phyloP scores from a whole-genome alignment of 768 basidiomycete genomes.

The Suillus weaverae region DNA sequence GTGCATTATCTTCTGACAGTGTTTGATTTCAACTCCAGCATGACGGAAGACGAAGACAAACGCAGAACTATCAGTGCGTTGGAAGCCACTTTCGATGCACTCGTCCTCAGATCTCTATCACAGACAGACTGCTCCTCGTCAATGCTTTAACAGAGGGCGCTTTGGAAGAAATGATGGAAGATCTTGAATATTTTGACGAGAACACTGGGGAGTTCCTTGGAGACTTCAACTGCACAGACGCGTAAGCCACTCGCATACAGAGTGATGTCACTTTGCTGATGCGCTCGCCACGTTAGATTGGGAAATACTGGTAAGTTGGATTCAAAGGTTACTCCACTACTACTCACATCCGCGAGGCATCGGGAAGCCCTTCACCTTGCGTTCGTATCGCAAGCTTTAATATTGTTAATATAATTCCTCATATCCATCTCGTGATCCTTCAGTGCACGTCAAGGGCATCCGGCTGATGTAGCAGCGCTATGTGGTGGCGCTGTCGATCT shows the following conservation, averaged over 20 bases:
- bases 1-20: not conserved
- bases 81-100: not conserved
- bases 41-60: conserved; percentile 17
- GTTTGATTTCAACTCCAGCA: not conserved
- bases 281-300: conserved; percentile 14
- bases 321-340: not conserved
- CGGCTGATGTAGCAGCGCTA: conserved; percentile 19
- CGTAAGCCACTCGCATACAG: conserved; percentile 19
- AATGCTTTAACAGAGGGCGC: conserved; percentile 26
- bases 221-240: conserved; percentile 32
- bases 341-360: not conserved
- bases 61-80: conserved; percentile 23
- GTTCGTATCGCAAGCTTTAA: conserved; percentile 19
- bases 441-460: not conserved
- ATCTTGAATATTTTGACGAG: conserved; percentile 20
- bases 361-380: conserved; percentile 32
- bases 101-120: not conserved
- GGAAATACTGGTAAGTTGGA: conserved; percentile 32
- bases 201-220: conserved; percentile 21
- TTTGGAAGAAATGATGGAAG: conserved; percentile 26
- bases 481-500: conserved; percentile 23
- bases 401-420: not conserved
- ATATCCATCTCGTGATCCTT: not conserved
- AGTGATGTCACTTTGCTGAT: not conserved
- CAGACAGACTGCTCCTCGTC: conserved; percentile 27